Conservation (phyloP, 306 rosid genomes). For the Lotus japonicus region DNA sequence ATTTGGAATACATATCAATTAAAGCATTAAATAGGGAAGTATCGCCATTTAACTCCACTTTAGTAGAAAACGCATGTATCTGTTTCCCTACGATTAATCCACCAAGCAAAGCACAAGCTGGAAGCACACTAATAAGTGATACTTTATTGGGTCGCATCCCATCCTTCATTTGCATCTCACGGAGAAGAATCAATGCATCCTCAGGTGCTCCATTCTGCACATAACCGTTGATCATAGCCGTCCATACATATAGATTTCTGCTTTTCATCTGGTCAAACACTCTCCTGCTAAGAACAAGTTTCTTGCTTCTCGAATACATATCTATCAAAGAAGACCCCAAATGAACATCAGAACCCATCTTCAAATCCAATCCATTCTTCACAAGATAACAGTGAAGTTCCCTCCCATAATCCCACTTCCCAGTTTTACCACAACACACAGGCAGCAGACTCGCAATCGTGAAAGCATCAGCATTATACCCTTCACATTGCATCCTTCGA, state of each 20-base stretch:
- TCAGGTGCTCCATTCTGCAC: slow-evolving; percentile 51
- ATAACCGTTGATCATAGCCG: slow-evolving; percentile 64
- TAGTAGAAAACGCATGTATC: slow-evolving; percentile 54
- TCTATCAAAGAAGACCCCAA: slow-evolving; percentile 79
- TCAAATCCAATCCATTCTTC: slow-evolving; percentile 41
- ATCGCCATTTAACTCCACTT: slow-evolving; percentile 41
- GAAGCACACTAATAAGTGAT: slow-evolving; percentile 64
- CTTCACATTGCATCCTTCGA: slow-evolving; percentile 40
- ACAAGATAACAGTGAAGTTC: slow-evolving; percentile 67
- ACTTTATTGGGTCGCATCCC: slow-evolving; percentile 57
- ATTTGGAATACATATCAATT: slow-evolving; percentile 73
- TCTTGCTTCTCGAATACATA: slow-evolving; percentile 60
- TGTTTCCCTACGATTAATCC: slow-evolving; percentile 60
- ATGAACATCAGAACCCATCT: slow-evolving; percentile 46
- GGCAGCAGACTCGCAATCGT: slow-evolving; percentile 57
- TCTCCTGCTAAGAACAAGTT: slow-evolving; percentile 35
- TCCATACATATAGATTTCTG: slow-evolving; percentile 66
- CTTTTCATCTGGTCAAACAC: slow-evolving; percentile 59
- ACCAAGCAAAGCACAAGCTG: slow-evolving; percentile 55
- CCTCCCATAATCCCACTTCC: slow-evolving; percentile 50
- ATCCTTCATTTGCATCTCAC: slow-evolving; percentile 52
- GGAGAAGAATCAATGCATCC: slow-evolving; percentile 49
- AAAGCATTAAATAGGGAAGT: slow-evolving; percentile 55
- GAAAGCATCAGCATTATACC: slow-evolving; percentile 54
- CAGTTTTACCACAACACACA: slow-evolving; percentile 26